These are phyloP conservation scores for Aspergillus asperescens DNA, from an alignment of 495 filamentous ascomycete species.

Conservation along the genomic window DNA sequence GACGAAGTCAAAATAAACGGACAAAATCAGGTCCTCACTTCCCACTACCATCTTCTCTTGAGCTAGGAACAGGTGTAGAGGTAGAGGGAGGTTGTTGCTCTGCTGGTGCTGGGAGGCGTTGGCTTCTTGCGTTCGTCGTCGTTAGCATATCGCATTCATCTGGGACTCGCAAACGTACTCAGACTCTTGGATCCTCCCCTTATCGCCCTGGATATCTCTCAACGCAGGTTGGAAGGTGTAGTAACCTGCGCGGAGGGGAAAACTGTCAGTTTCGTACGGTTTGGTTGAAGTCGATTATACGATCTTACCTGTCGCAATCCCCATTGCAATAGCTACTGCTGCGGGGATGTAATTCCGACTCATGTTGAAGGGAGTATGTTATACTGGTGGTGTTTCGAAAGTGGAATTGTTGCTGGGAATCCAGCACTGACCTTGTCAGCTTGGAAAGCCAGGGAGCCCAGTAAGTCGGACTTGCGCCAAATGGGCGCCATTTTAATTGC, in stretches of 20 bases:
- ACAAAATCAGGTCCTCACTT: background rate
- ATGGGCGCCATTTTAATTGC: constrained; percentile 13
- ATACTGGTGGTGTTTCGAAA: background rate
- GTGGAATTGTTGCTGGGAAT: background rate
- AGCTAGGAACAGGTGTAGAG: background rate
- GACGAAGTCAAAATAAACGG: background rate
- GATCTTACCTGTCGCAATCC: constrained; percentile 35
- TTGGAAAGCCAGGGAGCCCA: background rate
- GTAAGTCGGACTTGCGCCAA: constrained; percentile 15
- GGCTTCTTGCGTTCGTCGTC: background rate
- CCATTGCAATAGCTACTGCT: constrained; percentile 36
- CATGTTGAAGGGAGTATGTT: constrained; percentile 20
- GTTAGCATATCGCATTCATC: background rate
- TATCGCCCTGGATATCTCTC: constrained; percentile 10
- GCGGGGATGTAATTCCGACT: constrained; percentile 40
- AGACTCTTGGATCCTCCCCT: background rate
- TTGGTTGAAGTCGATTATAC: background rate
- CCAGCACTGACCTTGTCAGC: too few species aligned
- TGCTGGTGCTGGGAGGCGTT: background rate
- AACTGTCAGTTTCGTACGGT: background rate
- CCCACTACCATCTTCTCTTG: background rate
- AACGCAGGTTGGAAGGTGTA: constrained; percentile 30
- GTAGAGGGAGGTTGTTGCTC: background rate
- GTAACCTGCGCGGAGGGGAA: constrained; percentile 19
- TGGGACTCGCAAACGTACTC: constrained; percentile 8